Base-by-base conservation (phyloP, 768 basidiomycete species). In the Strobilomyces echinocephalus region DNA sequence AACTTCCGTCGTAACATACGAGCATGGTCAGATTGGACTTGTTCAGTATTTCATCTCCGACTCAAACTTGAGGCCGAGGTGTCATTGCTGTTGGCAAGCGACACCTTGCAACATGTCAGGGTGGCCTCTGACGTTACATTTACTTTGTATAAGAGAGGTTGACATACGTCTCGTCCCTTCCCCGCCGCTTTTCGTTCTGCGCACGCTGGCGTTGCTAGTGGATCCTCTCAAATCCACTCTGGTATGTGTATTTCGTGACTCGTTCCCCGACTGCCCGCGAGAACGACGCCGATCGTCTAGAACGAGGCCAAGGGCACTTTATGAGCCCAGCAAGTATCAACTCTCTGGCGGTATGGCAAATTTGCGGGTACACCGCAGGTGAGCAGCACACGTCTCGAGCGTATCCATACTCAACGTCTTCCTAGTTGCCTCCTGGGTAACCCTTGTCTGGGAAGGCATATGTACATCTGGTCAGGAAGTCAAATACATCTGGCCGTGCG, bases 401-500 rank as follows among this genome's bases (percentile, higher is more conserved):
- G 10, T 8, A 9, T 31, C 18, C n/a, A 30, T 1, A 6, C 30
- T 31, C 7, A 38, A 24, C 7, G 10, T 4, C 14, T 31, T 49
- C 31, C n/a, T 8, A 65, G 65, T 12, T 9, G 49, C 53, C 24
- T 46, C 58, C 30, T 50, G 49, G 33, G 1, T 20, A 2, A 30
- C 59, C 43, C 52, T 36, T 2, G 15, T 60, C n/a, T 67, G 66
- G 67, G 66, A 67, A 0, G 49, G 39, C 1, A 11, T 64, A 18
- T 21, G 58, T 21, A 34, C 42, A 20, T 20, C 60, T 2, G 58
- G 41, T 15, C 49, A 66, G 18, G 64, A 68, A 47, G 48, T 64
- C 1, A 8, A 14, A 30, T 61, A 47, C 30, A 57, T 67, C 12
- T 67, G 65, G 65, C 28, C 47, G 65, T 67, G 20, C 52, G 66